Base-by-base conservation (phyloP, 2,329 filamentous ascomycete species). In the Claviceps maximensis region DNA sequence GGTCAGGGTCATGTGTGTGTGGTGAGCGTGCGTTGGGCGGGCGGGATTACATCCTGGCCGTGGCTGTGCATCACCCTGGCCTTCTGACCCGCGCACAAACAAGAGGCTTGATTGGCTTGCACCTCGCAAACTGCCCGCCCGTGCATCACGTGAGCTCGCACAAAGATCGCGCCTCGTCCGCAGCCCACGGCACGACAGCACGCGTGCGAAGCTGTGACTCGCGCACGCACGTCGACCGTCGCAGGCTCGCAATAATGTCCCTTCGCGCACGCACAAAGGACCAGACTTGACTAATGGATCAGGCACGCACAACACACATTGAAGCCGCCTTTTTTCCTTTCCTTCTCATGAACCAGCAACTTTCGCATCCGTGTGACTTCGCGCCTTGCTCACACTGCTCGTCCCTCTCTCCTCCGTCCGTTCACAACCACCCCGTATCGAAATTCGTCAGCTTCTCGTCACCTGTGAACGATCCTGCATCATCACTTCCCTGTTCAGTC, bases 71-170 rank as follows among this genome's bases (percentile, higher is more conserved):
- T n/a, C n/a, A n/a, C n/a, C n/a, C n/a, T n/a, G n/a, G n/a, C n/a
- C n/a, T n/a, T n/a, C 31, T 33, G 31, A 33, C 9, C 31, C 31
- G 31, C 31, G 12, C 21, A n/a, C 25, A n/a, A 27, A 44, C 5
- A 12, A 8, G n/a, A 15, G 21, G 15, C 31, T 19, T 50, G 48
- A 50, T 53, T 38, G 36, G 27, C 47, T 48, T 4, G 15, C 21
- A 27, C 7, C 41, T 15, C 9, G 27, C 15, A 23, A 15, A 33
- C 55, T 60, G 61, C 65, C 61, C 69, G 67, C 67, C 68, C 69
- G 56, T 53, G 27, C 47, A 47, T 65, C 67, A 70, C 66, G 67
- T 70, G 67, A 65, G 49, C 55, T 63, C 67, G 67, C 60, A 63
- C 61, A 59, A 58, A 50, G 53, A 53, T 66, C 67, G 67, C 66